phyloP scores from a whole-genome alignment of 768 basidiomycete species.

The Russula sp. region DNA sequence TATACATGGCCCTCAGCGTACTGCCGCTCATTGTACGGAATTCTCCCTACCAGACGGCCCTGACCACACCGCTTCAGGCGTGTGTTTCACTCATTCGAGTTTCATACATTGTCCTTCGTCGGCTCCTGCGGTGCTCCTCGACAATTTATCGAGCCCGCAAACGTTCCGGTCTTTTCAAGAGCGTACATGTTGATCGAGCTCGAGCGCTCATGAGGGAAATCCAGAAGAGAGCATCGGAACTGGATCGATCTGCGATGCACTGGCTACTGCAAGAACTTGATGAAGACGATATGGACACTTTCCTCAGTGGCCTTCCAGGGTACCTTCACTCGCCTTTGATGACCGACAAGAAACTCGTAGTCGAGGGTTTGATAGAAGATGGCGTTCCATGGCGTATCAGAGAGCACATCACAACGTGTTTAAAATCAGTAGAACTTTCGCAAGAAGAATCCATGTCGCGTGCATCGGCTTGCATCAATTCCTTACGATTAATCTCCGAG shows the following conservation, averaged over 20 bases:
- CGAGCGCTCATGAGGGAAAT: background rate
- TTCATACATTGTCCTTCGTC: background rate
- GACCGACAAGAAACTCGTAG: background rate
- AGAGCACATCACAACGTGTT: slow-evolving; percentile 12
- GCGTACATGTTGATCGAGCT: slow-evolving; percentile 1
- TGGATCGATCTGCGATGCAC: slow-evolving; percentile 11
- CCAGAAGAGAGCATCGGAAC: background rate
- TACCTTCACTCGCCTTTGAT: slow-evolving; percentile 7
- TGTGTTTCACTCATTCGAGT: background rate
- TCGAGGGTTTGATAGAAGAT: background rate
- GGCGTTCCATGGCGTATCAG: background rate
- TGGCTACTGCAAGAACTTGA: slow-evolving; percentile 1
- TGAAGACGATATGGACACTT: slow-evolving; percentile 3
- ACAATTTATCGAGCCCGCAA: background rate
- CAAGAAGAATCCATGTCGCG: slow-evolving; percentile 7
- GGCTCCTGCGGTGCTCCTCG: background rate
- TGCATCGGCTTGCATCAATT: slow-evolving; percentile 4
- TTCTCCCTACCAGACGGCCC: slow-evolving; percentile 18
- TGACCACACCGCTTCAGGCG: slow-evolving; percentile 10
- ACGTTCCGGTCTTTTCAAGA: background rate
- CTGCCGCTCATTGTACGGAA: slow-evolving; percentile 13
- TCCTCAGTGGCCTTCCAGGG: slow-evolving; percentile 13
- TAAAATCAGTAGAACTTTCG: slow-evolving; percentile 1
- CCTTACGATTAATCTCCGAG: slow-evolving; percentile 6
- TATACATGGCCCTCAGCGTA: slow-evolving; percentile 11